Conservation (phyloP, 371 early-diverging fungal genomes). For the Mortierella sp. region DNA sequence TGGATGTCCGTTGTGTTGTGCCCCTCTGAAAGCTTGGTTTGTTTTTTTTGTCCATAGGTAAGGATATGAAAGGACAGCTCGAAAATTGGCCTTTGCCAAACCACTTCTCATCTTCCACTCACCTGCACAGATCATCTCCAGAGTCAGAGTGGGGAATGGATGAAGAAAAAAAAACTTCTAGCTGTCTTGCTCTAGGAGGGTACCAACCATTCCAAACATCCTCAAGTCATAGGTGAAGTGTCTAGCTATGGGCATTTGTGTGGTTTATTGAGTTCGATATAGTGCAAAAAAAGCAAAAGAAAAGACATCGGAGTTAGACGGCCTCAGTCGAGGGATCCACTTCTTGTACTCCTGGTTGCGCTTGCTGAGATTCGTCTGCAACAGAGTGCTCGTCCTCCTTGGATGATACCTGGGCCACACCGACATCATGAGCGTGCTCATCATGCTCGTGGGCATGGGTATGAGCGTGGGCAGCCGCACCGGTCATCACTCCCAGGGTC, state of each 20-base stretch:
- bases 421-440: conserved; percentile 59
- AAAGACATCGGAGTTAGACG: not conserved
- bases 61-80: too few species aligned
- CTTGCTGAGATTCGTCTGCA: not conserved
- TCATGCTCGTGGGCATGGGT: conserved; percentile 55
- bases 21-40: too few species aligned
- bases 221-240: not conserved
- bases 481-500: conserved; percentile 69
- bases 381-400: conserved; percentile 14
- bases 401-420: conserved; percentile 29
- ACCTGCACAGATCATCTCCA: too few species aligned
- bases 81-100: too few species aligned
- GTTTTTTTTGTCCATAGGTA: too few species aligned
- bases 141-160: too few species aligned
- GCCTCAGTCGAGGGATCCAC: not conserved
- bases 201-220: too few species aligned
- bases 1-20: too few species aligned
- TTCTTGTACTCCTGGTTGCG: not conserved
- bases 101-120: too few species aligned
- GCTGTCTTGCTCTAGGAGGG: too few species aligned
- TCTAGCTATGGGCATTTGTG: not conserved
- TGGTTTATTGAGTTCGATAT: not conserved
- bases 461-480: conserved; percentile 60
- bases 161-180: too few species aligned
- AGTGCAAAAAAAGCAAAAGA: not conserved